Evolutionary conservation across 140 eudicot genomes (phyloP).

Genomic region (Anethum foeniculum): DNA sequence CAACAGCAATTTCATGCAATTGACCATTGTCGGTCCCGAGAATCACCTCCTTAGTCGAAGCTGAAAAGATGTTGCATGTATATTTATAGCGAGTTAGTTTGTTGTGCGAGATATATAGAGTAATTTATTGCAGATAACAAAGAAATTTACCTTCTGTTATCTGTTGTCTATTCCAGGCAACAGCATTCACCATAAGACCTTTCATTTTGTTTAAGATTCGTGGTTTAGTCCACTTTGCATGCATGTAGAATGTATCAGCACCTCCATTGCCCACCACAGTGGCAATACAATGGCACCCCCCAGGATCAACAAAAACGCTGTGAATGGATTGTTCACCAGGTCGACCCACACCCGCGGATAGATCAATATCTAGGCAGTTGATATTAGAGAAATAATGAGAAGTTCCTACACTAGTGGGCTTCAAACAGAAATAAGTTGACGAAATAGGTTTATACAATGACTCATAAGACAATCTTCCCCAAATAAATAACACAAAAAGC

Average conservation of each 20-base stretch:
- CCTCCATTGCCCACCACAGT: conserved; percentile 63
- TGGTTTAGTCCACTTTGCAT: conserved; percentile 89
- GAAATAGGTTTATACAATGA: background rate
- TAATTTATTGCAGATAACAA: background rate
- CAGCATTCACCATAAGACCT: conserved; percentile 79
- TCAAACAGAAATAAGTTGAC: background rate
- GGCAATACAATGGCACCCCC: conserved; percentile 90
- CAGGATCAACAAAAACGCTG: conserved; percentile 92
- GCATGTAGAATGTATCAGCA: conserved; percentile 79
- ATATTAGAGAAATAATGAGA: background rate
- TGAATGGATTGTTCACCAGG: conserved; percentile 85
- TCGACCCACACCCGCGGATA: conserved; percentile 73
- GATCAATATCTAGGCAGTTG: conserved; percentile 62
- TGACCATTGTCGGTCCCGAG: conserved; percentile 91
- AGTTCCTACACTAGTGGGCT: background rate
- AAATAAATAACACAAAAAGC: background rate
- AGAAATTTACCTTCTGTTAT: conserved; percentile 69
- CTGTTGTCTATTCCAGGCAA: conserved; percentile 92
- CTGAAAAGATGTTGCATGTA: conserved; percentile 28
- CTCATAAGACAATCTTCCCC: background rate
- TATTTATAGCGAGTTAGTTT: background rate
- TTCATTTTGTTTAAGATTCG: conserved; percentile 63
- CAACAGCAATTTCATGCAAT: conserved; percentile 76
- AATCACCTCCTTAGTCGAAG: conserved; percentile 83
- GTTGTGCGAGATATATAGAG: background rate